These are phyloP conservation scores for Zymoseptoria brevis DNA, from an alignment of 2,329 filamentous ascomycete species.

Conservation along the genomic window DNA sequence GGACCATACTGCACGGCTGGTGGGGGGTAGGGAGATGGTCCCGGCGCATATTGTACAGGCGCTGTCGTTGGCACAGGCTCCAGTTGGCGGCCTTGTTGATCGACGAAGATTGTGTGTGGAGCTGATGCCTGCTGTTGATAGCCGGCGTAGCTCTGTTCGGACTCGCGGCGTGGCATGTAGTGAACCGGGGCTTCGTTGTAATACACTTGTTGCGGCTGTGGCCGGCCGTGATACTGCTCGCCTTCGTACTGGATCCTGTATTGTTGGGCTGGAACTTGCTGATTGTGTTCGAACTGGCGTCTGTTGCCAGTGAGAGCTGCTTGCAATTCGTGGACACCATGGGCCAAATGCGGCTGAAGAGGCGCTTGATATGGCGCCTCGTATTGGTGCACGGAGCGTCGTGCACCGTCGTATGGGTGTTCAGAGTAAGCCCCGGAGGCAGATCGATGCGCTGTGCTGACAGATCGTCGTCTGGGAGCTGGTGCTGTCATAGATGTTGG, in stretches of 20 bases:
- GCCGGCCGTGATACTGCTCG: slow-evolving; percentile 15
- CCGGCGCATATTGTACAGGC: not conserved
- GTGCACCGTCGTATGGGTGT: slow-evolving; percentile 1
- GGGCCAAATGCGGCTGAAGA: slow-evolving; percentile 1
- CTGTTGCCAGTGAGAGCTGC: slow-evolving; percentile 14
- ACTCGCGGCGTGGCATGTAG: slow-evolving; percentile 17
- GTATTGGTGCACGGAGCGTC: slow-evolving; percentile 13
- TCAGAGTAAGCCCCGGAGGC: slow-evolving; percentile 1
- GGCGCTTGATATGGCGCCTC: slow-evolving; percentile 4
- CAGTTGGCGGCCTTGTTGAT: slow-evolving; percentile 26
- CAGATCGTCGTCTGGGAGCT: slow-evolving; percentile 5
- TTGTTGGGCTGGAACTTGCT: slow-evolving; percentile 15
- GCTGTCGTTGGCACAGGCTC: slow-evolving; percentile 18
- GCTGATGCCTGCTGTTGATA: slow-evolving; percentile 19
- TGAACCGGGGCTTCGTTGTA: slow-evolving; percentile 16
- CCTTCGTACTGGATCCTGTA: slow-evolving; percentile 22
- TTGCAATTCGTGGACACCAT: slow-evolving; percentile 8
- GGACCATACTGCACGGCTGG: not conserved
- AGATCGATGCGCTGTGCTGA: slow-evolving; percentile 2
- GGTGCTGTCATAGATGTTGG: slow-evolving; percentile 11
- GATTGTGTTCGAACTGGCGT: slow-evolving; percentile 18
- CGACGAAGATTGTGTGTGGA: slow-evolving; percentile 26
- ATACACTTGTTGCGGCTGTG: slow-evolving; percentile 6
- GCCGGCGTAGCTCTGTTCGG: slow-evolving; percentile 9
- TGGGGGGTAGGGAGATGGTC: not conserved